Evolutionary conservation across 495 filamentous ascomycete species (phyloP).

Genomic region (Tuber brumale): DNA sequence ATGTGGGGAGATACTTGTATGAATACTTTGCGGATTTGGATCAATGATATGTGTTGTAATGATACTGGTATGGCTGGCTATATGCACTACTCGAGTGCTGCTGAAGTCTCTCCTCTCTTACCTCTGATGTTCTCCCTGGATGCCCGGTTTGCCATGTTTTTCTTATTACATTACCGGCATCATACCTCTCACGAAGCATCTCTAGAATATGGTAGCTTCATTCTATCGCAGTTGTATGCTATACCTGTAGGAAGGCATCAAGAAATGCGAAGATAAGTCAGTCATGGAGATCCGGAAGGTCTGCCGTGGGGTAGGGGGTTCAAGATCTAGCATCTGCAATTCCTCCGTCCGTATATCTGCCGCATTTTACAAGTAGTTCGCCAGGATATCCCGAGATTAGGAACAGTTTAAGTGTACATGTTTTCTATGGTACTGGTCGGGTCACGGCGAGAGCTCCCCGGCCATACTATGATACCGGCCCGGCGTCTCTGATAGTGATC

Average conservation of each 20-base stretch:
- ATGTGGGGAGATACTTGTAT: no score
- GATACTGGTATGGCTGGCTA: no score
- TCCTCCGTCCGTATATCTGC: background rate
- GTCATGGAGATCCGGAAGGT: background rate
- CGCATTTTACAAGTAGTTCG: background rate
- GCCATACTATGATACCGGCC: background rate
- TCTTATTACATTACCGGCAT: no score
- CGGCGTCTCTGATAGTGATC: background rate
- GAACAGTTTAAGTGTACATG: background rate
- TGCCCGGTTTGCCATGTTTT: no score
- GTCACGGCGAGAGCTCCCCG: background rate
- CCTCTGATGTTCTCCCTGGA: no score
- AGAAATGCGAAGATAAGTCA: background rate
- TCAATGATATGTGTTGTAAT: no score
- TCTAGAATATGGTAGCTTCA: no score
- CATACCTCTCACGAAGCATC: no score
- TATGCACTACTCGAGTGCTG: no score
- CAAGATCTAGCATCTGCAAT: background rate
- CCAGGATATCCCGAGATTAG: background rate
- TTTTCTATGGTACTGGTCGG: background rate
- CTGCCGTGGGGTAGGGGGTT: background rate
- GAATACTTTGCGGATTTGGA: no score
- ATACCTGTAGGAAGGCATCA: background rate
- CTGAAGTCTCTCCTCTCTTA: no score
- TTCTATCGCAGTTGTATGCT: background rate